Evolutionary conservation across 179 eudicot genomes (phyloP).

Genomic region (Beta lomatogona): DNA sequence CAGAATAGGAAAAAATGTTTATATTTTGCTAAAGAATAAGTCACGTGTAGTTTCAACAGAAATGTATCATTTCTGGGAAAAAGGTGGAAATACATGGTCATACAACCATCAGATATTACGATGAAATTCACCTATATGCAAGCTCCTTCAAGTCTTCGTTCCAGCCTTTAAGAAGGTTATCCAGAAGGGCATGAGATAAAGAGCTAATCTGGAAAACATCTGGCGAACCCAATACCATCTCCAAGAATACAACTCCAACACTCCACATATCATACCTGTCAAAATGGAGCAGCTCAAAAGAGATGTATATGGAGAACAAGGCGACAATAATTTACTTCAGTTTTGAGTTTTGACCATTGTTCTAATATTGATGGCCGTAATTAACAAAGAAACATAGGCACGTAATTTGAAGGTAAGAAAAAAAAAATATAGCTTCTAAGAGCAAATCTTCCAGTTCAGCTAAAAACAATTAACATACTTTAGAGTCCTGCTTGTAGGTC

Average conservation of each 20-base stretch:
- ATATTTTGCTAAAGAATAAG: not conserved
- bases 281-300: slow-evolving; percentile 14
- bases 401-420: not conserved
- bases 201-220: slow-evolving; percentile 90
- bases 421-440: not conserved
- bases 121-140: slow-evolving; percentile 73
- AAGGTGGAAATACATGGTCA: not conserved
- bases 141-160: slow-evolving; percentile 87
- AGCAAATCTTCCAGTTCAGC: not conserved
- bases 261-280: slow-evolving; percentile 99
- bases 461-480: slow-evolving; percentile 53
- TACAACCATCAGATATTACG: not conserved
- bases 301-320: not conserved
- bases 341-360: not conserved
- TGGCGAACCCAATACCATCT: slow-evolving; percentile 88
- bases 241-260: slow-evolving; percentile 87
- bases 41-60: not conserved
- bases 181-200: slow-evolving; percentile 74
- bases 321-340: not conserved
- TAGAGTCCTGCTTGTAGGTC: slow-evolving; percentile 56
- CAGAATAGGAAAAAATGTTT: not conserved
- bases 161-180: slow-evolving; percentile 93
- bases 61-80: not conserved
- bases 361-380: not conserved
- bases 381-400: not conserved